Conservation (phyloP, 2,329 filamentous ascomycete genomes). For the Neurospora sp. region DNA sequence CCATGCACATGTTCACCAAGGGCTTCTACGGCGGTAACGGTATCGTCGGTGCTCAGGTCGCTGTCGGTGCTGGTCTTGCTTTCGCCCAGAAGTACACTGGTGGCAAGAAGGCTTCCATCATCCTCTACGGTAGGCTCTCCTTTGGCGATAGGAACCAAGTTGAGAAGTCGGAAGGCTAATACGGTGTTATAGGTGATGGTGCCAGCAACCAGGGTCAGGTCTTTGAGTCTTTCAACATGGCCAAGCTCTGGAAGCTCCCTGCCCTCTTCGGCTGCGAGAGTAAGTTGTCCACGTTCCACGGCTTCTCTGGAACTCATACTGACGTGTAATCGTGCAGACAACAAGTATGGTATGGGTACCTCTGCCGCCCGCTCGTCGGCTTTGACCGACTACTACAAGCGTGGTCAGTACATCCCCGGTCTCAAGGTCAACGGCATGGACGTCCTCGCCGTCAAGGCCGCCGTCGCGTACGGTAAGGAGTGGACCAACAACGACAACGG, state of each 20-base stretch:
- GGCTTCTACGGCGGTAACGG: conserved; percentile 98
- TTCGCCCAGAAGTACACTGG: conserved; percentile 94
- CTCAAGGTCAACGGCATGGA: conserved; percentile 99
- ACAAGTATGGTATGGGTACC: conserved; percentile 99
- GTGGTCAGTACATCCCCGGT: conserved; percentile 98
- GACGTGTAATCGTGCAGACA: conserved; percentile 52
- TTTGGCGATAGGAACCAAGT: background rate
- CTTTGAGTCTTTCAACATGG: conserved; percentile 99
- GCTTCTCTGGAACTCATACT: conserved; percentile 11
- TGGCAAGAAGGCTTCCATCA: conserved; percentile 76
- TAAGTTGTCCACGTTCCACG: conserved; percentile 39
- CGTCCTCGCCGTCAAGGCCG: conserved; percentile 93
- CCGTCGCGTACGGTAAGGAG: conserved; percentile 87
- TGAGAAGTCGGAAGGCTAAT: background rate
- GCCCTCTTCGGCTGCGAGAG: conserved; percentile 97
- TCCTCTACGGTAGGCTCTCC: conserved; percentile 58
- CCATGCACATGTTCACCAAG: conserved; percentile 99
- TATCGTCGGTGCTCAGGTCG: conserved; percentile 97
- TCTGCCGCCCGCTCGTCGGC: conserved; percentile 88
- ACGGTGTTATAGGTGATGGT: conserved; percentile 55
- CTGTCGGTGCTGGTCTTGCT: conserved; percentile 89
- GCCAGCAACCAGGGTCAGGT: conserved; percentile 99
- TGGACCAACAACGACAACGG: conserved; percentile 77
- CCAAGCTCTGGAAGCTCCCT: conserved; percentile 95
- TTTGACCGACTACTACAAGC: conserved; percentile 99